Evolutionary conservation across 148 eudicot species (phyloP).

Genomic region (Camellia sinensis): DNA sequence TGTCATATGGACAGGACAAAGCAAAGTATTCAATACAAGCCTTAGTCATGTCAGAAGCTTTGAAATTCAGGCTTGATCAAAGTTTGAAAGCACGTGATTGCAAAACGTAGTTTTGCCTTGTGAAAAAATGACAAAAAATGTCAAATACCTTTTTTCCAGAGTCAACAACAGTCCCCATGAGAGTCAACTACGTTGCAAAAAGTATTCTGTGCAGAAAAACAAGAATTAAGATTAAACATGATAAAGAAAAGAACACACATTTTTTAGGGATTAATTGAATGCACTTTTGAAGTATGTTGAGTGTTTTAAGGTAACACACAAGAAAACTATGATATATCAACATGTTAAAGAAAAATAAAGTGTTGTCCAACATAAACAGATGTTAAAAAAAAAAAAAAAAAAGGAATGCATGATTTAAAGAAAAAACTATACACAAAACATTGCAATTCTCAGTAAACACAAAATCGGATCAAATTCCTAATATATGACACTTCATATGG

Average conservation of each 20-base stretch:
- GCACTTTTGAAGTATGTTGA: background rate
- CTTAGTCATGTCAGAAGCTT: background rate
- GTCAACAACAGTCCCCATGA: slow-evolving; percentile 20
- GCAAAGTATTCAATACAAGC: background rate
- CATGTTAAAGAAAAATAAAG: background rate
- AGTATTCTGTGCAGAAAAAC: background rate
- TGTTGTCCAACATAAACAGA: background rate
- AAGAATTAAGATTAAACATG: background rate
- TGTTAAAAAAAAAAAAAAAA: background rate
- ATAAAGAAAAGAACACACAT: background rate
- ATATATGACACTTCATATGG: background rate
- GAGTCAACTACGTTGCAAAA: slow-evolving; percentile 5
- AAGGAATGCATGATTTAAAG: background rate
- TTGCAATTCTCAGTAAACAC: background rate
- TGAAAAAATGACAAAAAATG: background rate
- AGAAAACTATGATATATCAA: background rate
- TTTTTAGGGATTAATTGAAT: background rate
- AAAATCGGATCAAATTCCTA: background rate
- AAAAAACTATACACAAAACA: background rate
- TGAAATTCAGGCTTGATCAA: background rate
- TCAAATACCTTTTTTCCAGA: slow-evolving; percentile 21
- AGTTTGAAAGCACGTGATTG: background rate
- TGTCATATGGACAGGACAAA: background rate
- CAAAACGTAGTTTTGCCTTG: background rate
- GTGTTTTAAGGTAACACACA: background rate